A percentile compares a stretch with the other conserved stretches of the same genome.
phyloP scores from a whole-genome alignment of 208 protist genomes.

The Crithidia mellificae region DNA sequence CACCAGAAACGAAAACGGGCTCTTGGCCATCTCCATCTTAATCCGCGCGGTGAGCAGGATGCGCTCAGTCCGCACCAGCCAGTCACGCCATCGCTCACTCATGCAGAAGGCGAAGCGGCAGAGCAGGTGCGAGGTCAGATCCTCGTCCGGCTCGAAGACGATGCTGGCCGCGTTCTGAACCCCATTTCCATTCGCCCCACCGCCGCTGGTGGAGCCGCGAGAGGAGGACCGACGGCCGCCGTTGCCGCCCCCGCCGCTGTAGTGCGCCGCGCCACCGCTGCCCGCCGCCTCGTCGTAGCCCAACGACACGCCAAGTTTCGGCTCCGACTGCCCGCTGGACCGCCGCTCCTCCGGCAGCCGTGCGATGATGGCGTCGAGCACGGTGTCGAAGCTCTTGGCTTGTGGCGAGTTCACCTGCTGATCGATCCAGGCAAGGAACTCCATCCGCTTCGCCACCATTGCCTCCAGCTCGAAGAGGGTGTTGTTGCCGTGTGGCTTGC shows the following conservation, averaged over 20 bases:
- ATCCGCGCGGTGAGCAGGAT: slow-evolving; percentile 80
- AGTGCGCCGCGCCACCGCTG: background rate
- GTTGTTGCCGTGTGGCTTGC: slow-evolving; percentile 55
- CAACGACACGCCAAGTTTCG: slow-evolving; percentile 19
- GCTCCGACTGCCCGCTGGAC: slow-evolving; percentile 25
- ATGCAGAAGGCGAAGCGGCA: slow-evolving; percentile 91
- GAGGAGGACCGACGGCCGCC: slow-evolving; percentile 40
- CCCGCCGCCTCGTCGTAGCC: slow-evolving; percentile 32
- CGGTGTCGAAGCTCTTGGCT: slow-evolving; percentile 49
- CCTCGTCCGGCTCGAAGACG: slow-evolving; percentile 79
- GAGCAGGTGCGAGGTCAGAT: slow-evolving; percentile 78
- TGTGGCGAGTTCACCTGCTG: slow-evolving; percentile 70
- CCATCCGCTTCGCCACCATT: slow-evolving; percentile 87
- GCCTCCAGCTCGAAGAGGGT: slow-evolving; percentile 84
- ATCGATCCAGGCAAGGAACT: slow-evolving; percentile 87
- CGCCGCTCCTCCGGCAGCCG: slow-evolving; percentile 71
- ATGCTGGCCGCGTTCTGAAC: slow-evolving; percentile 29
- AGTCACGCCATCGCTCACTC: slow-evolving; percentile 89
- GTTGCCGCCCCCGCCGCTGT: background rate
- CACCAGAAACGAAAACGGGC: slow-evolving; percentile 62
- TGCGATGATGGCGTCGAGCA: slow-evolving; percentile 69
- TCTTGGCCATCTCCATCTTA: slow-evolving; percentile 69
- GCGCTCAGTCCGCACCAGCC: slow-evolving; percentile 81
- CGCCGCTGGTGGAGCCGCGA: slow-evolving; percentile 25
- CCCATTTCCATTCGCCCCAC: slow-evolving; percentile 7